Conservation (phyloP, 2,329 filamentous ascomycete genomes). For the Aspergillus sp. region DNA sequence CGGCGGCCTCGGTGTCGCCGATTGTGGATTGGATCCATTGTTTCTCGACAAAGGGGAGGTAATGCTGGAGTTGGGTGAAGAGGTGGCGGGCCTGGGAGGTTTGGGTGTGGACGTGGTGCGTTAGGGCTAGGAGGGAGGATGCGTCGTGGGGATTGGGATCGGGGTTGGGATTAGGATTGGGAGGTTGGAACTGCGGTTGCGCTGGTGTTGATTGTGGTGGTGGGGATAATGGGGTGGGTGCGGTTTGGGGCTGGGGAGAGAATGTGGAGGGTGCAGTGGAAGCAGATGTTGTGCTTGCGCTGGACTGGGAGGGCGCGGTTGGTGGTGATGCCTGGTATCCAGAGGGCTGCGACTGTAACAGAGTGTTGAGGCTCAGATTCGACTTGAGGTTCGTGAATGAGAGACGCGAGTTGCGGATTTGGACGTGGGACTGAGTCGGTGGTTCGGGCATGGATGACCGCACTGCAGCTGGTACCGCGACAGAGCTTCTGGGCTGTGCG, state of each 20-base stretch:
- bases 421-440: too few species aligned
- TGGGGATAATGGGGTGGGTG: not conserved
- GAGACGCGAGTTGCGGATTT: too few species aligned
- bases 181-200: not conserved
- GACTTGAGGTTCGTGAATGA: too few species aligned
- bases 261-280: not conserved
- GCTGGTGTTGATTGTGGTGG: not conserved
- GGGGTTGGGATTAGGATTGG: not conserved
- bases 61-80: conserved; percentile 5
- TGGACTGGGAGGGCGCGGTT: too few species aligned
- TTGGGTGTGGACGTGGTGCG: conserved; percentile 16
- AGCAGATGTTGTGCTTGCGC: not conserved
- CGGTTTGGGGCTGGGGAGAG: not conserved
- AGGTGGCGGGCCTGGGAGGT: conserved; percentile 20
- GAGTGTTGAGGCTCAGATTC: too few species aligned
- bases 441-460: too few species aligned
- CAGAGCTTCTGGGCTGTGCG: not conserved
- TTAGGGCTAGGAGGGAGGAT: conserved; percentile 11
- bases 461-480: too few species aligned
- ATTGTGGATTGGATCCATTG: conserved; percentile 28
- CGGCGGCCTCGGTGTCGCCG: conserved; percentile 34
- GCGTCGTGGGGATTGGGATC: not conserved
- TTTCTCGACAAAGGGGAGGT: conserved; percentile 13
- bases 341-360: too few species aligned
- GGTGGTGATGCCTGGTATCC: too few species aligned